Evolutionary conservation across 2,329 filamentous ascomycete genomes (phyloP).

Genomic region (Penicillium capsulatum): DNA sequence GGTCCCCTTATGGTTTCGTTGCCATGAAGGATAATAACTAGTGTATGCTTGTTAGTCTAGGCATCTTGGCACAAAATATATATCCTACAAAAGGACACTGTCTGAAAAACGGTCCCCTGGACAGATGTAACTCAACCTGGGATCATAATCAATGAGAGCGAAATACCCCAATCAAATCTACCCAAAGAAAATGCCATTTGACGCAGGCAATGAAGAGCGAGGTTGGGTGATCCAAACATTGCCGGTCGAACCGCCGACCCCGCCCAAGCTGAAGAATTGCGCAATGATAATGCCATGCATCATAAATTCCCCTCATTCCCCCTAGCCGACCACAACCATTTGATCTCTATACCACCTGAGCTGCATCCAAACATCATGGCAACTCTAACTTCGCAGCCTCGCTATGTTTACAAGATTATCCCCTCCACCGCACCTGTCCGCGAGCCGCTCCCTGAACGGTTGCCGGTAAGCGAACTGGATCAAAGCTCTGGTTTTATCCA

Average conservation of each 20-base stretch:
- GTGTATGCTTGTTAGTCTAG: too few species aligned
- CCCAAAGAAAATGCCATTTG: too few species aligned
- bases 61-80: too few species aligned
- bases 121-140: too few species aligned
- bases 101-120: too few species aligned
- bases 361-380: conserved; percentile 11
- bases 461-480: conserved; percentile 38
- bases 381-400: conserved; percentile 19
- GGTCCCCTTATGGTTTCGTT: too few species aligned
- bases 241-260: conserved; percentile 14
- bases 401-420: conserved; percentile 39
- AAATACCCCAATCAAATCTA: too few species aligned
- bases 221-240: conserved; percentile 2
- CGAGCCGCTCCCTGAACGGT: conserved; percentile 34
- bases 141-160: too few species aligned
- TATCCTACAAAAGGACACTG: too few species aligned
- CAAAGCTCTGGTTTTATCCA: conserved; percentile 37
- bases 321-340: too few species aligned
- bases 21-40: too few species aligned
- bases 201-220: not conserved
- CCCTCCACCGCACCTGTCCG: conserved; percentile 34
- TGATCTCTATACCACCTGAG: too few species aligned
- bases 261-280: conserved; percentile 8
- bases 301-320: not conserved
- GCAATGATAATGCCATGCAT: conserved; percentile 8